Conservation (phyloP, 2,329 filamentous ascomycete species). For the Trichoderma gracile region DNA sequence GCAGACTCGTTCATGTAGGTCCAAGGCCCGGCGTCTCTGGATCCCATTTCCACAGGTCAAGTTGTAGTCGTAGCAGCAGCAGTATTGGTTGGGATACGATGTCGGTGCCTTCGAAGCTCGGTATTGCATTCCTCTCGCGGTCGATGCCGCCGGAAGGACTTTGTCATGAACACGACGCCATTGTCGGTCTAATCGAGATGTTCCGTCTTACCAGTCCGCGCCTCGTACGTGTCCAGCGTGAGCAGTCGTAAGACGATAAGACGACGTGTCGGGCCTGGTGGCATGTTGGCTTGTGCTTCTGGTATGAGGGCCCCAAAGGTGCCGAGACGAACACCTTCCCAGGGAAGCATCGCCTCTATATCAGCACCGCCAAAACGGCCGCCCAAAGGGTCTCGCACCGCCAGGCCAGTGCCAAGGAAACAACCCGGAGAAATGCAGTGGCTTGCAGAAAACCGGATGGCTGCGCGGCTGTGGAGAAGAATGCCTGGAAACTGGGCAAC, state of each 20-base stretch:
- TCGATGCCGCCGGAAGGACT: no score
- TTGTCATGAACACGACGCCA: no score
- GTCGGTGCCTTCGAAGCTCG: no score
- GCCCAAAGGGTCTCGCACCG: neutral
- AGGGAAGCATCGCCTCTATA: neutral
- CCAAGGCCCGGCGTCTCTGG: neutral
- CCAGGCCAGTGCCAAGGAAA: neutral
- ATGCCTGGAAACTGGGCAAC: no score
- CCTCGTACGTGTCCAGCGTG: no score
- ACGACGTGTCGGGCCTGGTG: no score
- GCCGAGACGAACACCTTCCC: neutral
- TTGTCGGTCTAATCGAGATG: no score
- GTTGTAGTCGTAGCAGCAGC: neutral
- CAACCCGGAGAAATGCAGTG: neutral
- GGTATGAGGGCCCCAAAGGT: neutral
- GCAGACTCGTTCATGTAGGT: neutral
- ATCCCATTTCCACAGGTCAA: neutral
- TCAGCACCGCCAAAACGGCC: neutral
- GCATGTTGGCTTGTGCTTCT: neutral
- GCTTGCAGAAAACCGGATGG: constrained; percentile 19
- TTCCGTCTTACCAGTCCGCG: no score
- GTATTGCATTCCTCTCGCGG: no score
- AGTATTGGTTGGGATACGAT: no score
- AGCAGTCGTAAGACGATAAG: no score
- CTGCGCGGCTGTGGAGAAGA: neutral